Base-by-base conservation (phyloP, 2,329 filamentous ascomycete genomes). In the Davidsoniella eucalypti region DNA sequence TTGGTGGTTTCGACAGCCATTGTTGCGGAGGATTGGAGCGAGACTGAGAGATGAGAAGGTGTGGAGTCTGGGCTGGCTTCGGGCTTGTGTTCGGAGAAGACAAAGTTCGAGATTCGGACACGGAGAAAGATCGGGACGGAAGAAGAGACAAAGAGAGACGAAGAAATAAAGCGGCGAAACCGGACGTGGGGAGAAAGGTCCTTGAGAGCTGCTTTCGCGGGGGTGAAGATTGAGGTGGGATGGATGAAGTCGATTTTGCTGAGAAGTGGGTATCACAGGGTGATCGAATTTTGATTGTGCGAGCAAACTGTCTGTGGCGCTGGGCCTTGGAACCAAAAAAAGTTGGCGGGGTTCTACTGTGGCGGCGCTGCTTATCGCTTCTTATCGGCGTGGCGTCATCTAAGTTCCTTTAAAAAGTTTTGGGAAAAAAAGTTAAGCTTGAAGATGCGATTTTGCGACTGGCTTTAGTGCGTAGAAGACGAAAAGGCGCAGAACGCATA, bases 1-100 rank as follows among this genome's bases (percentile, higher is more conserved):
- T 84, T 83, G 66, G 90, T 84, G 61, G 78, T 74, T 65, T 80
- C 71, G 63, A 77, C 71, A 66, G 86, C 82, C 87, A 94, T 94
- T 68, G 62, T 87, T 76, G 67, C 69, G 66, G 65, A 25, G 57
- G 58, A 50, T 57, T 52, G 49, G 54, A 26, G 50, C 4, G 39
- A n/a, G 44, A 21, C 39, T n/a, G 29, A 21, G 17, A 17, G 39
- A 37, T n/a, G 25, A 12, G 23, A 33, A 44, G 47, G 17, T 39
- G n/a, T 18, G 5, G 25, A 33, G 12, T 8, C 16, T 18, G 33
- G 25, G 18, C 12, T 40, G 12, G 26, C 25, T 47, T 21, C 14
- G 17, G 33, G 21, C 21, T 14, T 33, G 26, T 29, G 2, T 33
- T 14, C 14, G 16, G 29, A 36, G 29, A 38, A 36, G 46, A 23